Base-by-base conservation (phyloP, 257 asterid species). In the Cruciata laevipes region DNA sequence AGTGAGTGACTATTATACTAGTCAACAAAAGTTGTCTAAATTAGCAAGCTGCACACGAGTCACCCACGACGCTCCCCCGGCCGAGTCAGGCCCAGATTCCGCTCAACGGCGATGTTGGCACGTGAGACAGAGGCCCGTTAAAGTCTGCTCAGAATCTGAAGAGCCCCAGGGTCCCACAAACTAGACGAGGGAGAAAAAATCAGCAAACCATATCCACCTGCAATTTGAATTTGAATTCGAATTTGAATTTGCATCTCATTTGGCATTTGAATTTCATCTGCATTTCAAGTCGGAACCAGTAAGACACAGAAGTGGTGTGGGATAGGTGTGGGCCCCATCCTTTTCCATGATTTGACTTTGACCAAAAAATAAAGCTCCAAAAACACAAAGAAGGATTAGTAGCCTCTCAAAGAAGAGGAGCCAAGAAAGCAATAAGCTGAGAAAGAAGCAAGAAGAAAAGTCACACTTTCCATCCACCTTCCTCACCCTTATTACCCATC, bases 301-400 rank as follows among this genome's bases (percentile, higher is more conserved):
- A 72, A 71, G 83, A 82, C 83, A 79, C 80, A 80, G 60, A 59
- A 74, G 88, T 69, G 82, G 86, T 76, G 81, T 79, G 83, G 30
- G 40, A 74, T 86, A 66, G 81, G 86, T 76, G 81, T 70, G 79
- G 82, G 71, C 85, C 85, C 84, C 66, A 37, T 5, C 7, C 20
- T 5, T 37, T 23, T 78, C 71, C 77, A 83, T 77, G 73, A 60
- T 86, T 83, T 83, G 92, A 87, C 95, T 80, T 77, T 89, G 88
- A 85, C 95, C 80, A 63, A 32, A 47, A 47, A 47, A 42, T 42
- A 42, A 42, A 13, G 51, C 51, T 42, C 18, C 51, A 14, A 47
- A n/a, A n/a, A n/a, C n/a, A 7, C n/a, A 47, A 47, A 57, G 16
- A 23, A 33, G 70, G 52, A 56, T 21, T 40, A 16, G 0, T 2